Base-by-base conservation (phyloP, 495 filamentous ascomycete species). In the Penicillium salamii region DNA sequence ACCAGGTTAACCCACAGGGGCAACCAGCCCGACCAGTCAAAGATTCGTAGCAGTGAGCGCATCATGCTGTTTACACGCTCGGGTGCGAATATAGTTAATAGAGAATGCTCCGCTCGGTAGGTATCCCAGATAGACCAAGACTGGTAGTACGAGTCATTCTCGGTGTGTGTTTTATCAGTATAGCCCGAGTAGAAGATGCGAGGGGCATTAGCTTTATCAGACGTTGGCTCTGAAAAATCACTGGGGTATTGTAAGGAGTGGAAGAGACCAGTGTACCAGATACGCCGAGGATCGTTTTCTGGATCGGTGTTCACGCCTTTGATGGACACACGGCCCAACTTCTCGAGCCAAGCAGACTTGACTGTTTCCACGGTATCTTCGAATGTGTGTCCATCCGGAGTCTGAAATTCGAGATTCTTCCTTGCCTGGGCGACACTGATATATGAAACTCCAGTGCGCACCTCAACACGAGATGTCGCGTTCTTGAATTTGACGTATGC, bases 41-140 rank as follows among this genome's bases (percentile, higher is more conserved):
- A 65, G 12, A 65, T 62, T 17, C 46, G 55, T 3, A 65, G 48
- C 29, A 65, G 19, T 1, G 54, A 42, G n/a, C 61, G 52, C 61
- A 65, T 62, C 61, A 65, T 65, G 29, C 50, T 46, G 17, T 65
- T 65, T 12, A 65, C 58, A 8, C 53, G 49, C 23, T 65, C 58
- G 3, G 61, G 61, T 1, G 61, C 58, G 21, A 65, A 59, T 0
- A 65, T 29, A 3, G 61, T 59, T 1, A 65, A 19, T 0, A 65
- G 35, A 1, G 61, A 59, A 20, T 62, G 58, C 20, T 65, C 61
- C 5, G 61, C 61, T 28, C 61, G 47, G 31, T 62, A 65, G 0
- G 61, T 65, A 36, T 65, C 61, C 61, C 61, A 65, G 28, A 65
- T 62, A 3, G 61, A 65, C 61, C 61, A 65, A 1, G 61, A 65